Base-by-base conservation (phyloP, 2,329 filamentous ascomycete species). In the Clarireedia monteithiana region DNA sequence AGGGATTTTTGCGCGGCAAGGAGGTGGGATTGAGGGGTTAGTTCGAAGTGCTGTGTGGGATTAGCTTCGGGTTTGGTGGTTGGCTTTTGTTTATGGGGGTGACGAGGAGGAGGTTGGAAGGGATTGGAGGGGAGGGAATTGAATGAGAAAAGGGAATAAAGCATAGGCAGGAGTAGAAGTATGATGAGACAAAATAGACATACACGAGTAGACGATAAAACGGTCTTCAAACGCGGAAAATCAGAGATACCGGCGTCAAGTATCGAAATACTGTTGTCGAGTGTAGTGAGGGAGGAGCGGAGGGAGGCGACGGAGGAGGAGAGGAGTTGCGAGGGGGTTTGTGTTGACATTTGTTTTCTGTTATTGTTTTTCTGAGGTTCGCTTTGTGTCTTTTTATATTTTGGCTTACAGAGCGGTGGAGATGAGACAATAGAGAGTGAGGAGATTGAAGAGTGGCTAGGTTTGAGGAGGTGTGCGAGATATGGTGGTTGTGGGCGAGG, bases 1-100 rank as follows among this genome's bases (percentile, higher is more conserved):
- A 89, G 77, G 27, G 81, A 75, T 60, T 79, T 76, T 73, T 89
- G 85, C 0, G 85, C 85, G 62, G 79, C 73, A 59, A 77, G 76
- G 15, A 89, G 77, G 55, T 82, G 81, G 38, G 79, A 76, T 69
- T 86, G 82, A 38, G 85, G 84, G 50, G 87, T 82, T 47, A 89
- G 78, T 71, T 89, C 85, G 67, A 88, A 89, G 70, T 89, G 85
- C 83, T 88, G 48, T 26, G 20, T 10, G 39, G 23, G 12, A 49
- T 46, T 34, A 46, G 40, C n/a, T 48, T 6, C 36, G 38, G 20
- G 30, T 30, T 39, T 27, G 9, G 46, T 2, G 30, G 3, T 20
- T 23, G 38, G 23, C 23, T 20, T 20, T 20, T 20, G 20, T 2
- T 20, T 20, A 2, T 20, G 5, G 4, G 17, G 17, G 24, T 6